phyloP scores from a whole-genome alignment of 768 basidiomycete genomes.

The Multifurca ochricompacta region DNA sequence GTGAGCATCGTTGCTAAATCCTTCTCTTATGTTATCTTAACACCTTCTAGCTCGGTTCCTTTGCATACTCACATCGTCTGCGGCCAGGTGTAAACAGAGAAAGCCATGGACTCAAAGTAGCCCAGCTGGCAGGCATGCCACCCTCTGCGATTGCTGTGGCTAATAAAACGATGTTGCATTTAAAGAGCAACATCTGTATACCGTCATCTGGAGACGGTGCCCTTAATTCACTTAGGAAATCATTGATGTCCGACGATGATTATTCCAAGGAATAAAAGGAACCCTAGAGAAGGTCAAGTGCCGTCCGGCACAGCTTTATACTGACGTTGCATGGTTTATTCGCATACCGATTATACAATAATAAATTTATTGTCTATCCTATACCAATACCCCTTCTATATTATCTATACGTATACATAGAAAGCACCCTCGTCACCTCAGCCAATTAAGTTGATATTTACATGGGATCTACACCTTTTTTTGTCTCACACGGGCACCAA shows the following conservation, averaged over 20 bases:
- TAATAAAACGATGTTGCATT: constrained; percentile 38
- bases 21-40: background rate
- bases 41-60: constrained; percentile 53
- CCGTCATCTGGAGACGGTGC: background rate
- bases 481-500: too few species aligned
- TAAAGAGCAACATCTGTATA: constrained; percentile 25
- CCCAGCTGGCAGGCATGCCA: constrained; percentile 81
- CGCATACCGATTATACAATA: background rate
- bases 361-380: background rate
- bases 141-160: constrained; percentile 52
- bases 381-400: background rate
- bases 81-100: constrained; percentile 80
- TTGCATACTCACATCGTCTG: constrained; percentile 78
- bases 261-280: too few species aligned
- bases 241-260: constrained; percentile 3
- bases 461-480: background rate
- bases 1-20: constrained; percentile 36
- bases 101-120: constrained; percentile 88
- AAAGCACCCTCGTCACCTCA: background rate
- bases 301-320: background rate
- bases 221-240: constrained; percentile 17
- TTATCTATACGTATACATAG: background rate
- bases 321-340: background rate
- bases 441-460: background rate
- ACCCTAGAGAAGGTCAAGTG: too few species aligned